Evolutionary conservation across 305 asterid species (phyloP).

Genomic region (Fraxinus albicans): DNA sequence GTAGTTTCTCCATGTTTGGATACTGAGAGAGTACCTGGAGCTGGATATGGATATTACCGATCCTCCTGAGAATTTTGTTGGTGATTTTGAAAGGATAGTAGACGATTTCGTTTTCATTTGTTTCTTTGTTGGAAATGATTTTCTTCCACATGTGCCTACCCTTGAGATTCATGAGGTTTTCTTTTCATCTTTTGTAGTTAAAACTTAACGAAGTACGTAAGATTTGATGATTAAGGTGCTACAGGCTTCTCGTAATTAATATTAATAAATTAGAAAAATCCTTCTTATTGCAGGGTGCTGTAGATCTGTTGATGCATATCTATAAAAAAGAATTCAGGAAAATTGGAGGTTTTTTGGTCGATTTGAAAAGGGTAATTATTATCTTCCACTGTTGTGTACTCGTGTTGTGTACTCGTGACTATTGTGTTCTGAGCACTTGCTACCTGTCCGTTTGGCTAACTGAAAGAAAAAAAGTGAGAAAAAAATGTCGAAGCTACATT

Average conservation of each 20-base stretch:
- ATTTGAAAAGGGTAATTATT: slow-evolving; percentile 40
- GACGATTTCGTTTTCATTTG: slow-evolving; percentile 65
- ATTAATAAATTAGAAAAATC: neutral
- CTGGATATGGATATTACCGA: slow-evolving; percentile 39
- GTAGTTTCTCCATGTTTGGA: slow-evolving; percentile 51
- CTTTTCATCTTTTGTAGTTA: neutral
- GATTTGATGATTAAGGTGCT: neutral
- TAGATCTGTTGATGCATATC: slow-evolving; percentile 49
- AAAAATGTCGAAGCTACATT: neutral
- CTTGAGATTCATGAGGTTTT: slow-evolving; percentile 58
- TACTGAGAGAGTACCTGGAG: slow-evolving; percentile 50
- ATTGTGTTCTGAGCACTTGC: neutral
- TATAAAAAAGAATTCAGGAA: slow-evolving; percentile 49
- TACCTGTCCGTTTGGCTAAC: neutral
- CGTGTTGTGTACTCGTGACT: neutral
- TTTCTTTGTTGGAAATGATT: slow-evolving; percentile 66
- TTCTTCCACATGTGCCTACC: slow-evolving; percentile 58
- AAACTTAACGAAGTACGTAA: neutral
- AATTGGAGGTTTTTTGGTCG: slow-evolving; percentile 60
- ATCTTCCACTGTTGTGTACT: neutral
- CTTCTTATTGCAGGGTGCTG: slow-evolving; percentile 35
- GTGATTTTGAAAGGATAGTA: slow-evolving; percentile 42
- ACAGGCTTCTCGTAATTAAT: neutral
- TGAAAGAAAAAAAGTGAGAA: neutral
- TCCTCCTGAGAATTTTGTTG: slow-evolving; percentile 28